Percentiles rank a stretch among this genome's conserved stretches.
phyloP scores from a whole-genome alignment of 2,329 filamentous ascomycete genomes.

The Xylariaceae sp. region DNA sequence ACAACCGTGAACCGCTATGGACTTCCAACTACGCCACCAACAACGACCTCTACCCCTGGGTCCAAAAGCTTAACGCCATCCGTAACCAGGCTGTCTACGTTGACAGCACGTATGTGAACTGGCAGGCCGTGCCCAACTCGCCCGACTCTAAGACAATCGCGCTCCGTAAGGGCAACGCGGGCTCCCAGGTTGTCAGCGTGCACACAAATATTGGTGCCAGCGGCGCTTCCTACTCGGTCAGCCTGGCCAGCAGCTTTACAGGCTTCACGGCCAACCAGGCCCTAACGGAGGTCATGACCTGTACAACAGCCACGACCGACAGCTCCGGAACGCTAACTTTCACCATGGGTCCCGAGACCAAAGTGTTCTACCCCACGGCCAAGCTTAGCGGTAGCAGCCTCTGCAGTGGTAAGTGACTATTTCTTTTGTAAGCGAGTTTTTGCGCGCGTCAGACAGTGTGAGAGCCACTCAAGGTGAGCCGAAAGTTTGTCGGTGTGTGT shows the following conservation, averaged over 20 bases:
- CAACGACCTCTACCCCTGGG: conserved; percentile 49
- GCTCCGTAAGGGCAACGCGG: conserved; percentile 50
- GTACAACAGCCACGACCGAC: conserved; percentile 49
- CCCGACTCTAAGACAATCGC: conserved; percentile 50
- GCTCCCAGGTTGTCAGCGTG: conserved; percentile 43
- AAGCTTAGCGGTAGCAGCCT: conserved; percentile 19
- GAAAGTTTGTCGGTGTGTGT: not conserved
- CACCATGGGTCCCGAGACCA: conserved; percentile 47
- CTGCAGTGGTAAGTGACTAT: conserved; percentile 24
- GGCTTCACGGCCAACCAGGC: conserved; percentile 44
- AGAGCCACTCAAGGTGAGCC: not conserved
- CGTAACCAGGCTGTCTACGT: conserved; percentile 49
- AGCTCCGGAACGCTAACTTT: conserved; percentile 50
- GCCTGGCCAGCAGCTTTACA: conserved; percentile 44
- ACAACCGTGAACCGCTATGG: conserved; percentile 59
- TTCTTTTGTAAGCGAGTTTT: not conserved
- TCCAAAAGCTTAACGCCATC: conserved; percentile 55
- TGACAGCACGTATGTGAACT: conserved; percentile 48
- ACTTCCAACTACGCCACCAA: conserved; percentile 51
- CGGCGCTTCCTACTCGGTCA: conserved; percentile 41
- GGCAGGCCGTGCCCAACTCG: conserved; percentile 47
- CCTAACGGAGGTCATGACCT: conserved; percentile 51
- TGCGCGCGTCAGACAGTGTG: not conserved
- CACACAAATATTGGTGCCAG: conserved; percentile 49
- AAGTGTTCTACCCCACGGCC: conserved; percentile 45